Conservation (phyloP, 2,329 filamentous ascomycete genomes). For the Phyllosticta paracitricarpa region DNA sequence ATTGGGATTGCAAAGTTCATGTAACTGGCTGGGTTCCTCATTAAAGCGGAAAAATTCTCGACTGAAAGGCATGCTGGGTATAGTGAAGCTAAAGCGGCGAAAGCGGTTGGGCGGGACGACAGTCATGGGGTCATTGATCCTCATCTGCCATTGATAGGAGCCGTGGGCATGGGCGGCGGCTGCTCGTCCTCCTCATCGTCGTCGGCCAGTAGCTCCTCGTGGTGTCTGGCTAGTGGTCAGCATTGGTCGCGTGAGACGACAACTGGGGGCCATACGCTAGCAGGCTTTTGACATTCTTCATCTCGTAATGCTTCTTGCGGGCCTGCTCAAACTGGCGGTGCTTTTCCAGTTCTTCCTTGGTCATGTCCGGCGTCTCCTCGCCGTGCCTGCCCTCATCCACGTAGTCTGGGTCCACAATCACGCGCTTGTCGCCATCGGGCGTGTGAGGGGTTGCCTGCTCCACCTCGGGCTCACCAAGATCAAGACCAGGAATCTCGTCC, state of each 20-base stretch:
- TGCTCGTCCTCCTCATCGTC: slow-evolving; percentile 28
- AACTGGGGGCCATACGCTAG: slow-evolving; percentile 49
- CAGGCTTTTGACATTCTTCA: slow-evolving; percentile 84
- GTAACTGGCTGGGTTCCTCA: not conserved
- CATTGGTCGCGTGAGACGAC: slow-evolving; percentile 6
- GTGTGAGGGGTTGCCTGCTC: slow-evolving; percentile 22
- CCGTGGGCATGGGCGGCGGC: slow-evolving; percentile 10
- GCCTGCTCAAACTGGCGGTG: slow-evolving; percentile 83
- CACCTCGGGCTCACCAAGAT: slow-evolving; percentile 78
- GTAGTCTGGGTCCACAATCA: slow-evolving; percentile 58
- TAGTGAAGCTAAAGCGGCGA: slow-evolving; percentile 7
- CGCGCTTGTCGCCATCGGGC: slow-evolving; percentile 56
- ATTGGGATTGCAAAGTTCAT: not conserved
- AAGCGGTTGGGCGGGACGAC: not conserved
- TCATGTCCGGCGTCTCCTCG: slow-evolving; percentile 45
- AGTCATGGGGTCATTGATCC: not conserved
- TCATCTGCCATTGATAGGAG: slow-evolving; percentile 2
- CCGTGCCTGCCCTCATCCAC: slow-evolving; percentile 43
- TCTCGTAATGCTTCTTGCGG: slow-evolving; percentile 97
- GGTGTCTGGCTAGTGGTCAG: slow-evolving; percentile 23
- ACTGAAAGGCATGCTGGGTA: slow-evolving; percentile 9
- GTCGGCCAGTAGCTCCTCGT: slow-evolving; percentile 32
- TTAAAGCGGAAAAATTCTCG: not conserved
- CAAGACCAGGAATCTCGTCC: slow-evolving; percentile 84
- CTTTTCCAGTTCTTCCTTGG: slow-evolving; percentile 72